Conservation (phyloP, 495 filamentous ascomycete species). For the Xylaria cubensis region DNA sequence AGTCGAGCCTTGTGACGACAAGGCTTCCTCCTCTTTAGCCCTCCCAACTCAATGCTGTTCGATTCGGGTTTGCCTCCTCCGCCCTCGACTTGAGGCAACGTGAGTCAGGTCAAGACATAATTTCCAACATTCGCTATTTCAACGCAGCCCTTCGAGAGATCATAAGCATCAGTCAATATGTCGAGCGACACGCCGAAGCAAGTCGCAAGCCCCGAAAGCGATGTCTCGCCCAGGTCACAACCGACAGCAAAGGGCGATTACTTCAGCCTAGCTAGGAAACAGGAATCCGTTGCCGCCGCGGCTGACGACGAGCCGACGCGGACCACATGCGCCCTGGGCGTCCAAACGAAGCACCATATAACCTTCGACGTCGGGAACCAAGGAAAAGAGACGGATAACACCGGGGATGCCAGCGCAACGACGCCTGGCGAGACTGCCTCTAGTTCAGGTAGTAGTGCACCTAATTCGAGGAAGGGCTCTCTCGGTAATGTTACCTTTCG, state of each 20-base stretch:
- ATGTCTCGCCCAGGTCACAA: slow-evolving; percentile 49
- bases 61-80: slow-evolving; percentile 51
- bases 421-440: slow-evolving; percentile 43
- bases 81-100: slow-evolving; percentile 54
- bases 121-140: slow-evolving; percentile 28
- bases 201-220: slow-evolving; percentile 47
- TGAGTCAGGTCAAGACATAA: slow-evolving; percentile 48
- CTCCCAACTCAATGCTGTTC: slow-evolving; percentile 48
- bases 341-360: slow-evolving; percentile 26
- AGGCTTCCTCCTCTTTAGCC: slow-evolving; percentile 11
- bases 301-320: slow-evolving; percentile 26
- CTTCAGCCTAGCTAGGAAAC: slow-evolving; percentile 42
- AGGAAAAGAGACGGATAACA: slow-evolving; percentile 35
- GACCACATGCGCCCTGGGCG: slow-evolving; percentile 28
- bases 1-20: slow-evolving; percentile 10
- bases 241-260: slow-evolving; percentile 44
- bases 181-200: slow-evolving; percentile 33
- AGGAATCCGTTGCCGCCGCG: slow-evolving; percentile 21
- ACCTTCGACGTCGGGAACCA: slow-evolving; percentile 32
- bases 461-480: slow-evolving; percentile 52
- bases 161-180: slow-evolving; percentile 31
- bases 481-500: slow-evolving; percentile 51
- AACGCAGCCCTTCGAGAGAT: slow-evolving; percentile 4
- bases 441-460: slow-evolving; percentile 43
- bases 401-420: slow-evolving; percentile 40